A percentile compares a stretch with the other conserved stretches of the same genome.
These are phyloP conservation scores for Hymenoscyphus albidus DNA, from an alignment of 2,329 filamentous ascomycete species.

Conservation along the genomic window DNA sequence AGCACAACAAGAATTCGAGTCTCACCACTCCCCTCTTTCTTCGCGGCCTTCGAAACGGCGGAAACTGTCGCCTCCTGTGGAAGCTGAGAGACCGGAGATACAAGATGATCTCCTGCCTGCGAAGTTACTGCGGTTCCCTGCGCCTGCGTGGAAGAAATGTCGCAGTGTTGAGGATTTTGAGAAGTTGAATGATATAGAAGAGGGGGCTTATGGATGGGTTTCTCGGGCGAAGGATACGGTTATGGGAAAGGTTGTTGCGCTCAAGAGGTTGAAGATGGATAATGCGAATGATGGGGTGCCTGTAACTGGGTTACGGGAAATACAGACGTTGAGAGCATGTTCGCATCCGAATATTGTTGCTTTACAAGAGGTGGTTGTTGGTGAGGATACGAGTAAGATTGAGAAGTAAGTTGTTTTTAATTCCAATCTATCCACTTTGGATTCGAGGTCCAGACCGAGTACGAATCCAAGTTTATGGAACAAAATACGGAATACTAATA, in stretches of 20 bases:
- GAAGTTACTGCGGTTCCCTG: conserved; percentile 68
- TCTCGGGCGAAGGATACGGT: conserved; percentile 72
- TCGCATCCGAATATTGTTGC: conserved; percentile 78
- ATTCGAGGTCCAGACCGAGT: not conserved
- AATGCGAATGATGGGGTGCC: conserved; percentile 70
- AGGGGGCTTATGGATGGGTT: conserved; percentile 94
- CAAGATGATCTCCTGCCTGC: conserved; percentile 40
- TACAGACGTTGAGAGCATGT: conserved; percentile 81
- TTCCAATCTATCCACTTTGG: not conserved
- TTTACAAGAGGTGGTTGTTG: conserved; percentile 79
- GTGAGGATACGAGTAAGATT: conserved; percentile 52
- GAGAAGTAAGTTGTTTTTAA: conserved; percentile 45
- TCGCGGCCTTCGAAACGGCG: conserved; percentile 61
- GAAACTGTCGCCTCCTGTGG: conserved; percentile 40
- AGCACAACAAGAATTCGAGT: conserved; percentile 31
- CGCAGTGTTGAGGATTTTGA: conserved; percentile 85
- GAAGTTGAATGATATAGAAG: conserved; percentile 92
- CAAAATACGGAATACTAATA: conserved; percentile 15
- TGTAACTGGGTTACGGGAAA: conserved; percentile 89
- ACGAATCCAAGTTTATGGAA: not conserved
- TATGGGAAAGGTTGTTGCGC: conserved; percentile 77
- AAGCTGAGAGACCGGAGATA: conserved; percentile 15
- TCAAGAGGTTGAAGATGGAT: conserved; percentile 93
- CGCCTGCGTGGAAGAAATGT: conserved; percentile 63
- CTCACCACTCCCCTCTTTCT: conserved; percentile 33